phyloP scores from a whole-genome alignment of 345 rosid species.

The Brassica nigra region DNA sequence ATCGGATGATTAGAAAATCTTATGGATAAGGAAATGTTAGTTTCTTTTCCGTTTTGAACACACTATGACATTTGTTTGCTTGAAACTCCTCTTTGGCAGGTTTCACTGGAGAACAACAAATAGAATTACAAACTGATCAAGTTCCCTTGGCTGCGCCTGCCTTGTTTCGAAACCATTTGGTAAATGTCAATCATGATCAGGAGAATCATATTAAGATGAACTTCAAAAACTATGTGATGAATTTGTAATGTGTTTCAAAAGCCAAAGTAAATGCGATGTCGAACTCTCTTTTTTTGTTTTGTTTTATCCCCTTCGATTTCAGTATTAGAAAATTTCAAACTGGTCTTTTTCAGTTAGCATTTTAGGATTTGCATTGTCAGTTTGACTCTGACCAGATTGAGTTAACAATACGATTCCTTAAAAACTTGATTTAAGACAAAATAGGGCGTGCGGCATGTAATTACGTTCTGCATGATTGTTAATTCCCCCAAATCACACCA shows the following conservation, averaged over 20 bases:
- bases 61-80: background rate
- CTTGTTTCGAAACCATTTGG: constrained; percentile 11
- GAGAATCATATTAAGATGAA: constrained; percentile 10
- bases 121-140: constrained; percentile 17
- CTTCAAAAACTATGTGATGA: background rate
- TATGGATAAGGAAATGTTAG: background rate
- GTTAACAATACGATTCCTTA: background rate
- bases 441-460: background rate
- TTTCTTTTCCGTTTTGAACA: background rate
- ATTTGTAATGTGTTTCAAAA: constrained; percentile 11
- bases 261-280: constrained; percentile 27
- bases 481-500: background rate
- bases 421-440: background rate
- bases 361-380: background rate
- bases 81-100: constrained; percentile 27
- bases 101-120: constrained; percentile 2
- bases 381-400: background rate
- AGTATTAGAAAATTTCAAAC: constrained; percentile 1
- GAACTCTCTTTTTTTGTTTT: background rate
- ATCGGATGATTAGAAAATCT: background rate
- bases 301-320: background rate
- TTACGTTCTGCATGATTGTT: background rate
- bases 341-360: background rate
- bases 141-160: background rate
- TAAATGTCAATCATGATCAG: constrained; percentile 19